Base-by-base conservation (phyloP, 805 yeast genomes). In the Lachancea nothofagi region DNA sequence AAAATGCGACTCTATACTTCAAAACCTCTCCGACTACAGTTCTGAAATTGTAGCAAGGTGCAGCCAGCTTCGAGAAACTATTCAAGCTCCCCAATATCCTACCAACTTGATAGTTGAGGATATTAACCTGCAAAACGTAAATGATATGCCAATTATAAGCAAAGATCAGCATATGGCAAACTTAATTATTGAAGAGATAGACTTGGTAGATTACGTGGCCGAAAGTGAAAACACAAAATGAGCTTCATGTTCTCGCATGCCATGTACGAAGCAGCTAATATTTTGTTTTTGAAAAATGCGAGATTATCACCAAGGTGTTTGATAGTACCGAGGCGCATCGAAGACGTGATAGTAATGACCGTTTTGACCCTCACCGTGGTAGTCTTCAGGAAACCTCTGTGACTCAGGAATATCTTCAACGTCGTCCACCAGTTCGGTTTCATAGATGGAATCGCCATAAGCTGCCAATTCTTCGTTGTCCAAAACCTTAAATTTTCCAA, bases 301-400 rank as follows among this genome's bases (percentile, higher is more conserved):
- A 10, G 17, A 7, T 7, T 5, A 9, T 32, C 19, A 27, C 34
- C 40, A 36, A 7, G 34, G 34, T 23, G 29, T 29, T 17, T 38
- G 35, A 31, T 40, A 87, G 57, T 89, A 89, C 47, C 95, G 74
- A 3, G 98, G 98, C 61, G 83, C 93, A 49, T 87, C 93, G 62
- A 93, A 88, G 1, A 93, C 98, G 61, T 93, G 97, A 70, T 83
- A 93, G 48, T 77, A 71, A 61, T 93, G 98, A 2, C 90, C 97
- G 48, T 96, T 77, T 18, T 88, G 89, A 33, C 98, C 98, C 22
- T 84, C 89, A 8, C 95, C 97, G 47, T 77, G 71, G 62, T 90
- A 88, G 51, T 75, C 65, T 6, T 65, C 62, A 2, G 97, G 97
- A 76, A 88, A 87, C 51, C 84, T 71, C 53, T 79, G 68, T 38